Evolutionary conservation across 129 eudicot genomes (phyloP).

Genomic region (Tanacetum coccineum): DNA sequence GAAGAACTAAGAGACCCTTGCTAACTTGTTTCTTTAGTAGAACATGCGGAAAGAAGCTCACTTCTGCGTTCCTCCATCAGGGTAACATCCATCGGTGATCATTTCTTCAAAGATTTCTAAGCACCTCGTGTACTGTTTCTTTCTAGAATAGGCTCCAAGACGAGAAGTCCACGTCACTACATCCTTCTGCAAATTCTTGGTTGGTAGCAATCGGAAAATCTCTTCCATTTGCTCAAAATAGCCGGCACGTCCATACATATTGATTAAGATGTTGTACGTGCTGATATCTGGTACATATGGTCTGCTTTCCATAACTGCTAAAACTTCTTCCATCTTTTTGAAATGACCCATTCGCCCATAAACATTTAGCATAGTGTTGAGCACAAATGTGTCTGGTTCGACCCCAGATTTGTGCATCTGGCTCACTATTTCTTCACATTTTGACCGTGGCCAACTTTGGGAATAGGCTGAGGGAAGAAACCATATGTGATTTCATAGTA

Average conservation of each 20-base stretch:
- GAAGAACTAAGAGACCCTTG: slow-evolving; percentile 72
- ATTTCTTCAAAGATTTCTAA: slow-evolving; percentile 78
- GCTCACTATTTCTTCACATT: slow-evolving; percentile 75
- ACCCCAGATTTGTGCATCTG: slow-evolving; percentile 66
- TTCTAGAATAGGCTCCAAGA: slow-evolving; percentile 84
- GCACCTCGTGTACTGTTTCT: slow-evolving; percentile 65
- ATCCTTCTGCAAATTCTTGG: slow-evolving; percentile 58
- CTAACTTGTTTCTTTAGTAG: slow-evolving; percentile 68
- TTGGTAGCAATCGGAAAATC: slow-evolving; percentile 41
- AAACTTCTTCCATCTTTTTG: slow-evolving; percentile 80
- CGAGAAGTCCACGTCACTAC: slow-evolving; percentile 89
- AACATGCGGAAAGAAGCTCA: slow-evolving; percentile 78
- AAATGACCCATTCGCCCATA: slow-evolving; percentile 81
- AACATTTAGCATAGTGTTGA: slow-evolving; percentile 72
- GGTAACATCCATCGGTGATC: slow-evolving; percentile 84
- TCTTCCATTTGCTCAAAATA: slow-evolving; percentile 81
- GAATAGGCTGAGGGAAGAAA: slow-evolving; percentile 81
- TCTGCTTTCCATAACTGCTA: slow-evolving; percentile 59
- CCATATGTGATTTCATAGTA: slow-evolving; percentile 95
- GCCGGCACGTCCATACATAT: slow-evolving; percentile 79
- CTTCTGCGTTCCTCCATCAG: slow-evolving; percentile 93
- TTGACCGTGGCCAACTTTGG: slow-evolving; percentile 46
- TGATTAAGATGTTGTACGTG: slow-evolving; percentile 86
- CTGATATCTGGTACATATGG: slow-evolving; percentile 63
- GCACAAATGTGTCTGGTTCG: slow-evolving; percentile 72